phyloP scores from a whole-genome alignment of 805 yeast genomes.

The Kazachstania psychrophila region DNA sequence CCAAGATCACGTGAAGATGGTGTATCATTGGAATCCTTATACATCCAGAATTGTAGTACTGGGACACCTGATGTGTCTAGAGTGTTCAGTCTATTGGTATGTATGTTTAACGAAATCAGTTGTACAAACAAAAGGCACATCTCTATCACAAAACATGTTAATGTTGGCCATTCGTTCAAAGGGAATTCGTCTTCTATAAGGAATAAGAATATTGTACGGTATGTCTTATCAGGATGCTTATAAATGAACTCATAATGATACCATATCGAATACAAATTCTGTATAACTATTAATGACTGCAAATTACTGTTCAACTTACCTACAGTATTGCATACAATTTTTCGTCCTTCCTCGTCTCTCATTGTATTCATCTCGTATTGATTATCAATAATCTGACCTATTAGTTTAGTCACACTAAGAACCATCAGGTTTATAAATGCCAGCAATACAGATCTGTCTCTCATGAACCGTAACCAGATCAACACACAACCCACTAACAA shows the following conservation, averaged over 20 bases:
- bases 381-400: slow-evolving; percentile 2
- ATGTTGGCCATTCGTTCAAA: background rate
- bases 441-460: slow-evolving; percentile 16
- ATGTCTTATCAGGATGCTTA: background rate
- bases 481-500: slow-evolving; percentile 8
- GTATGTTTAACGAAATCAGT: background rate
- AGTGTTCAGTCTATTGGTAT: background rate
- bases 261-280: background rate
- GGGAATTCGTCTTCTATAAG: background rate
- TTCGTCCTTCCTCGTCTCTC: background rate
- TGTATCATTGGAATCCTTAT: too few species aligned
- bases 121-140: background rate
- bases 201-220: background rate
- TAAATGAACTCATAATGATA: background rate
- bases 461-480: slow-evolving; percentile 16
- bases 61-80: background rate
- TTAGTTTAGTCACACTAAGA: slow-evolving; percentile 8
- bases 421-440: slow-evolving; percentile 11
- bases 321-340: background rate
- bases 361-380: background rate
- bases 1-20: too few species aligned
- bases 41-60: too few species aligned
- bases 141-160: background rate
- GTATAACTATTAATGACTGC: background rate
- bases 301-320: background rate